Evolutionary conservation across 129 eudicot species (phyloP), one percentile per base, ranked within the genome.

Genomic region (Pseudognaphalium luteoalbum): DNA sequence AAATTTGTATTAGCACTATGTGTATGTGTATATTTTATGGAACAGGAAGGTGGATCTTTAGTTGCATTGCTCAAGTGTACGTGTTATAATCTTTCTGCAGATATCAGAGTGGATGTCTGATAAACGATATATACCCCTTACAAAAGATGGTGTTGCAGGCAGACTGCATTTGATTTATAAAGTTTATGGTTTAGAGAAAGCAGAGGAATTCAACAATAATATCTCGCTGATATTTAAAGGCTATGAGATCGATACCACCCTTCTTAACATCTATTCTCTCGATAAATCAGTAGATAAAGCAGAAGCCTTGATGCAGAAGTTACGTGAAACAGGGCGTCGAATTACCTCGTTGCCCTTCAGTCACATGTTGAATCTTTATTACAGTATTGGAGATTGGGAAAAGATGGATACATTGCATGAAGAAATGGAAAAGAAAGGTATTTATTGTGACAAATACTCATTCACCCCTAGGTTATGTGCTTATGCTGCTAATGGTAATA

Each of bases 61-160:
- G 68, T 29, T 51, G 64, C 66, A 62, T 37, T 35, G 35, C 68
- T 29, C 34, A 54, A 20, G 5, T 51, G 54, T 25, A 34, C 34
- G 4, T 61, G 32, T 5, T 57, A 3, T 16, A 34, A 16, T 47
- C 22, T 11, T 54, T 51, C 51, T 61, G 50, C 82, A 90, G 96
- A 81, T 85, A 47, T 90, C 92, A 15, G 78, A 78, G 54, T 90
- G 96, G 96, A 90, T 90, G 96, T 81, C 86, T 22, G 84, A 85
- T 58, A 87, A 80, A 85, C 73, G 85, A 68, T 77, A 64, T 73
- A 42, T 81, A 32, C 82, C 82, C 32, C 44, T 72, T 15, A 30
- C 83, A 63, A 33, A 68, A 32, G 64, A 17, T 29, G 92, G 85
- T 41, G 70, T 78, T 57, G 80, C 69, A 21, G 35, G 14, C 66